These are phyloP conservation scores for Oryza officinalis DNA, from an alignment of 176 grass and related monocot species.

Conservation along the genomic window DNA sequence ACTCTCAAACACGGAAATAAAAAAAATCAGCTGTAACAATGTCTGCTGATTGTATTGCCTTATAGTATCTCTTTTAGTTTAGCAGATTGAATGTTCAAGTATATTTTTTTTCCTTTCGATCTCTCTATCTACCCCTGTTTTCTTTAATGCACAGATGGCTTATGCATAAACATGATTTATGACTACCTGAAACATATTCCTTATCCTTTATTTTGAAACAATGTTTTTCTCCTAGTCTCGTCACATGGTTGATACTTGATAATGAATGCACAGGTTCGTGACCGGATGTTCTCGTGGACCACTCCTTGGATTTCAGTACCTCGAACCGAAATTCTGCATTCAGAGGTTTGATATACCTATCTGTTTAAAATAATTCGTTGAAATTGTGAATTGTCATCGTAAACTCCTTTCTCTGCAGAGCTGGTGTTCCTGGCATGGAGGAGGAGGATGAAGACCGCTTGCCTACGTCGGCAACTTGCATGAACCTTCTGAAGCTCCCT, in stretches of 20 bases:
- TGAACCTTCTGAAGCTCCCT: conserved; percentile 99
- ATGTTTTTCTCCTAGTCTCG: conserved; percentile 3
- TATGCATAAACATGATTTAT: neutral
- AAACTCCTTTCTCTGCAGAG: conserved; percentile 42
- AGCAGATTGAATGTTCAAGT: neutral
- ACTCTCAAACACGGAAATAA: neutral
- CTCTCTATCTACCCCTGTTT: neutral
- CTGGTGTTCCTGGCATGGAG: conserved; percentile 59
- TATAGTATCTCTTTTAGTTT: neutral
- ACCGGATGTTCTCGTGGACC: conserved; percentile 98
- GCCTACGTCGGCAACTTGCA: conserved; percentile 94
- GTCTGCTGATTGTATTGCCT: conserved; percentile 2
- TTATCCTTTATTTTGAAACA: neutral
- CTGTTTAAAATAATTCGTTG: neutral
- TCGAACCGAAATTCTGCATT: conserved; percentile 98
- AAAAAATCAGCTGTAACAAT: neutral
- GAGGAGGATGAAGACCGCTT: conserved; percentile 81
- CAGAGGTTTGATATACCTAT: conserved; percentile 60
- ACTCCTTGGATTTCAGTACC: conserved; percentile 95
- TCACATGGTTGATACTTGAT: neutral
- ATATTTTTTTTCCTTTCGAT: neutral
- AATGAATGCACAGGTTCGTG: conserved; percentile 73
- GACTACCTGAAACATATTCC: neutral
- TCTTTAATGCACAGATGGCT: neutral
- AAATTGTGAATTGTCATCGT: neutral